Evolutionary conservation across 495 filamentous ascomycete genomes (phyloP).

Genomic region (Saxophila tyrrhenica): DNA sequence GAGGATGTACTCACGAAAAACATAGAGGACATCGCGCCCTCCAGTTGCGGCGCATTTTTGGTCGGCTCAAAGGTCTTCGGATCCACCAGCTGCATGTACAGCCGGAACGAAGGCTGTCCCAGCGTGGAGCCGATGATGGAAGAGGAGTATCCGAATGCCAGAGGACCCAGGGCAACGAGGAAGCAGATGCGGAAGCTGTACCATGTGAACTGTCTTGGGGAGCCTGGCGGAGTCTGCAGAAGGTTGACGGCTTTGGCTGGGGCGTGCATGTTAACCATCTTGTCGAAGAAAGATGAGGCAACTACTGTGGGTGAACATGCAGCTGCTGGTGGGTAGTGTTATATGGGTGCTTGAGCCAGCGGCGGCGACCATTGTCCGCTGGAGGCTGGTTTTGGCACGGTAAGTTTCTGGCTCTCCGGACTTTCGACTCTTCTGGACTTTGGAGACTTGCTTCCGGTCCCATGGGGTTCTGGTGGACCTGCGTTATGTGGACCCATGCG

Average conservation of each 20-base stretch:
- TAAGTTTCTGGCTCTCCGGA: not conserved
- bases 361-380: not conserved
- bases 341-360: not conserved
- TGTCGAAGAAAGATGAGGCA: no score
- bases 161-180: conserved; percentile 12
- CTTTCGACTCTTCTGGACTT: not conserved
- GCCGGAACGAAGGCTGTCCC: conserved; percentile 16
- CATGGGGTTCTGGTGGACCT: no score
- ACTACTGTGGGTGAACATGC: not conserved
- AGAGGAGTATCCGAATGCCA: conserved; percentile 20
- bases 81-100: conserved; percentile 20
- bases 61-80: conserved; percentile 9
- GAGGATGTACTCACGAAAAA: conserved; percentile 13
- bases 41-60: conserved; percentile 9
- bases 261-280: not conserved
- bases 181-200: conserved; percentile 17
- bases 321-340: not conserved
- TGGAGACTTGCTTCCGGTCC: not conserved
- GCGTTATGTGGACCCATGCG: no score
- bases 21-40: conserved; percentile 16
- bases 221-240: not conserved
- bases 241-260: not conserved
- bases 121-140: conserved; percentile 18
- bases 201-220: conserved; percentile 16
- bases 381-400: not conserved